phyloP scores from a whole-genome alignment of 2,329 filamentous ascomycete genomes.

The Domatiomyces catenatus region DNA sequence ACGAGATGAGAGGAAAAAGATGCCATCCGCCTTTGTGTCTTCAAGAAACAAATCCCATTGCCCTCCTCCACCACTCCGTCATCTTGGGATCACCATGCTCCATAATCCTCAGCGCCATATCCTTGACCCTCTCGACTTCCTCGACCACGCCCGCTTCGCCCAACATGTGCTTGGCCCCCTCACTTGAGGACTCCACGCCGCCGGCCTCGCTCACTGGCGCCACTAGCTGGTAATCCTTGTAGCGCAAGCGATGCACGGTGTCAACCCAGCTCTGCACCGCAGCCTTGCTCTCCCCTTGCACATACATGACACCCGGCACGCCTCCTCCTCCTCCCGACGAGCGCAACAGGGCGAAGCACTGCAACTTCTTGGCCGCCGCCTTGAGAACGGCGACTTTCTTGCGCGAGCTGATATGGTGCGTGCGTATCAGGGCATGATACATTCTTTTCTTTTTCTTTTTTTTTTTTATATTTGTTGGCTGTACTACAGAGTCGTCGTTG shows the following conservation, averaged over 20 bases:
- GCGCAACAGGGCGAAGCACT: conserved; percentile 50
- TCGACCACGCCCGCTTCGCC: conserved; percentile 25
- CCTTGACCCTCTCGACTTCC: conserved; percentile 49
- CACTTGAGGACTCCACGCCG: conserved; percentile 9
- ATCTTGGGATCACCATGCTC: conserved; percentile 35
- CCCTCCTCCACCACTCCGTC: conserved; percentile 48
- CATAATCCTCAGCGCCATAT: conserved; percentile 49
- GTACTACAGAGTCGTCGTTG: too few relatives aligned
- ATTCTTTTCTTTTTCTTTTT: conserved; percentile 6
- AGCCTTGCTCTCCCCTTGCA: conserved; percentile 41
- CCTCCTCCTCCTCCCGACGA: conserved; percentile 42
- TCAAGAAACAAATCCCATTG: conserved; percentile 39
- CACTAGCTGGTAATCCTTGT: conserved; percentile 57
- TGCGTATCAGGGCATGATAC: conserved; percentile 53
- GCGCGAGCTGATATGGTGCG: conserved; percentile 66
- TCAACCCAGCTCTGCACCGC: conserved; percentile 49
- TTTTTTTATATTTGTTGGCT: neutral
- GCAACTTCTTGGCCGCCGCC: conserved; percentile 43
- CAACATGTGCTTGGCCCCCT: neutral
- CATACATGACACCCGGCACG: conserved; percentile 65
- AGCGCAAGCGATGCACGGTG: conserved; percentile 47
- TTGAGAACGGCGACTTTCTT: conserved; percentile 56
- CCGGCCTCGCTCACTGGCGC: conserved; percentile 33
- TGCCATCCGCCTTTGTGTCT: neutral
- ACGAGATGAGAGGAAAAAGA: neutral